These are phyloP conservation scores for Nemania diffusa DNA, from an alignment of 2,329 filamentous ascomycete species.

Conservation along the genomic window DNA sequence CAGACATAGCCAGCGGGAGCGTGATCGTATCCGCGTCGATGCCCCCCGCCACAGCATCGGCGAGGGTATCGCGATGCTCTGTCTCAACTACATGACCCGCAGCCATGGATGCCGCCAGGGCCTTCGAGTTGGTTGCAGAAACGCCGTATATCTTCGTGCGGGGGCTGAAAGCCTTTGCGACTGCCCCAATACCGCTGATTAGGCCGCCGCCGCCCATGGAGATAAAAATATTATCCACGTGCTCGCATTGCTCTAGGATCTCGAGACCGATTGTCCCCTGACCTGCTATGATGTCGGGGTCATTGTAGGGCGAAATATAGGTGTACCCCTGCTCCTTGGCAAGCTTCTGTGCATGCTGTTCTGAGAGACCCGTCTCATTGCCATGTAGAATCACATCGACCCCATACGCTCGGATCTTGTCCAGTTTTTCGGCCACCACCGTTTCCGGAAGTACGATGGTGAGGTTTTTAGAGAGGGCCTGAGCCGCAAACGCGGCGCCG, in stretches of 20 bases:
- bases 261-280: conserved; percentile 17
- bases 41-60: conserved; percentile 10
- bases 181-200: conserved; percentile 8
- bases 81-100: conserved; percentile 9
- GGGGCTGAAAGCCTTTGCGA: conserved; percentile 13
- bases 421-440: conserved; percentile 6
- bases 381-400: conserved; percentile 14
- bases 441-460: conserved; percentile 17
- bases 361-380: conserved; percentile 8
- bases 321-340: conserved; percentile 10
- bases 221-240: conserved; percentile 11
- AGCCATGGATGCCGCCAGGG: conserved; percentile 15
- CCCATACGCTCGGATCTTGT: conserved; percentile 4
- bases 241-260: conserved; percentile 12
- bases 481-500: conserved; percentile 10
- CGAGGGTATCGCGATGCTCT: conserved; percentile 4
- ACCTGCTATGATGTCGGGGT: conserved; percentile 14
- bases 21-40: conserved; percentile 18
- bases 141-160: conserved; percentile 16
- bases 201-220: conserved; percentile 18
- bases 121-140: conserved; percentile 9
- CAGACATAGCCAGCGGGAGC: conserved; percentile 10
- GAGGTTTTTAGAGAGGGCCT: conserved; percentile 7
- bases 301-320: conserved; percentile 15
- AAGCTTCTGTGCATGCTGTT: conserved; percentile 14